These are phyloP conservation scores for Penicillium lividum DNA, from an alignment of 495 filamentous ascomycete species.

Conservation along the genomic window DNA sequence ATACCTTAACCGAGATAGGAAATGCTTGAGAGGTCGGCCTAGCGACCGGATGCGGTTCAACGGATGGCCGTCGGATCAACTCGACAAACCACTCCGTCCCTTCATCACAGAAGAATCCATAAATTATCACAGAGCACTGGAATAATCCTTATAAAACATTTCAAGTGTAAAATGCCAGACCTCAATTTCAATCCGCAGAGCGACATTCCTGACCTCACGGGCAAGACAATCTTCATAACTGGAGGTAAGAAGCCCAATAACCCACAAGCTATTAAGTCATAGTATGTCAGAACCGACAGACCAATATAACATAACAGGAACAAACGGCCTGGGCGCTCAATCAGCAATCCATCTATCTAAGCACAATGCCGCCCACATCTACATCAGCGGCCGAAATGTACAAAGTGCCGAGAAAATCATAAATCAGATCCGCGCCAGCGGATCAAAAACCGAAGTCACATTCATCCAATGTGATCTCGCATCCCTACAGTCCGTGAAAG, in stretches of 20 bases:
- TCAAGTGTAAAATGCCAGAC: neutral
- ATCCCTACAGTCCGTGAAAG: slow-evolving; percentile 45
- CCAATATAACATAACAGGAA: slow-evolving; percentile 20
- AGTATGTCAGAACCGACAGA: neutral
- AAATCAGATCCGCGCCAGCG: slow-evolving; percentile 35
- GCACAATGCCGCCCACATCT: slow-evolving; percentile 58
- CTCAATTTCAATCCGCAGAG: slow-evolving; percentile 21
- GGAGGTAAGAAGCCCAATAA: slow-evolving; percentile 44
- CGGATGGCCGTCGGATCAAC: neutral
- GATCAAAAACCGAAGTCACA: slow-evolving; percentile 27
- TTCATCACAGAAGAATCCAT: neutral
- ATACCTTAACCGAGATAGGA: neutral
- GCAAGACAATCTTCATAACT: slow-evolving; percentile 58
- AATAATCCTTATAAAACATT: neutral
- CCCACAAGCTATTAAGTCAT: neutral
- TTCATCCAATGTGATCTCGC: slow-evolving; percentile 49
- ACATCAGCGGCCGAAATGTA: slow-evolving; percentile 55
- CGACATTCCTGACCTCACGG: slow-evolving; percentile 55
- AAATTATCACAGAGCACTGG: neutral
- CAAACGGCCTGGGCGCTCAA: slow-evolving; percentile 59
- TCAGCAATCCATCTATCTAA: slow-evolving; percentile 53
- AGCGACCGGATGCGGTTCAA: slow-evolving; percentile 1
- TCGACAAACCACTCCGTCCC: neutral
- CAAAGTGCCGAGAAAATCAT: slow-evolving; percentile 48
- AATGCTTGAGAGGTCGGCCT: slow-evolving; percentile 8